Percentiles rank a stretch among this genome's conserved stretches.
Evolutionary conservation across 2,329 filamentous ascomycete species (phyloP).

Genomic region (Cladosporium cucumerinum): DNA sequence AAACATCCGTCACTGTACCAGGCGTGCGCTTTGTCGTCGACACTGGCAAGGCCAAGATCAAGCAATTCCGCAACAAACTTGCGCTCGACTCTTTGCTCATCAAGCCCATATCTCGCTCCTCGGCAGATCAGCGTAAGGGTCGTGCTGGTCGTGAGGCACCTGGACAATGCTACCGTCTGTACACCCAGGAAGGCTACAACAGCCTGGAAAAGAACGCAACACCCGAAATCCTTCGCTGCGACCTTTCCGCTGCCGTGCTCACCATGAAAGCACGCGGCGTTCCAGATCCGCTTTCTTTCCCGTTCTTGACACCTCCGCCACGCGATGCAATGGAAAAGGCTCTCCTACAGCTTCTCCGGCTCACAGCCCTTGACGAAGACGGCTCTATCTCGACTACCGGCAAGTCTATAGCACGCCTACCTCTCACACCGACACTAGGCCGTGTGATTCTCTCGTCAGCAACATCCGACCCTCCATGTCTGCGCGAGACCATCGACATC

Average conservation of each 20-base stretch:
- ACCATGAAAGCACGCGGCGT: slow-evolving; percentile 93
- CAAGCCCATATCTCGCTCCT: slow-evolving; percentile 88
- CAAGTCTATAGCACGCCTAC: slow-evolving; percentile 74
- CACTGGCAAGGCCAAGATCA: slow-evolving; percentile 89
- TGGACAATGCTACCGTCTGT: slow-evolving; percentile 85
- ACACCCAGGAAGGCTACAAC: slow-evolving; percentile 74
- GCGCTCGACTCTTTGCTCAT: slow-evolving; percentile 87
- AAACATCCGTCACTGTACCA: slow-evolving; percentile 93
- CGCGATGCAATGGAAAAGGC: slow-evolving; percentile 77
- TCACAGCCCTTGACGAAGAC: slow-evolving; percentile 70
- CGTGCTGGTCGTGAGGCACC: slow-evolving; percentile 89
- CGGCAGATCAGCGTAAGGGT: slow-evolving; percentile 85
- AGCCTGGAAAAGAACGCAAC: slow-evolving; percentile 68
- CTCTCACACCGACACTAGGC: slow-evolving; percentile 75
- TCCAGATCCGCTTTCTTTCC: slow-evolving; percentile 75
- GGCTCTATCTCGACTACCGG: slow-evolving; percentile 73
- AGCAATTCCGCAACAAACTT: slow-evolving; percentile 79
- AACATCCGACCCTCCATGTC: slow-evolving; percentile 65
- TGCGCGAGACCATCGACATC: slow-evolving; percentile 82
- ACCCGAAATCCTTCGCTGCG: slow-evolving; percentile 87
- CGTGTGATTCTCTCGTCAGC: slow-evolving; percentile 79
- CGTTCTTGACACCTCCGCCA: slow-evolving; percentile 78
- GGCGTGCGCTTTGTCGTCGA: slow-evolving; percentile 91
- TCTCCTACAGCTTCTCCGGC: slow-evolving; percentile 71
- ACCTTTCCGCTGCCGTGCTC: slow-evolving; percentile 78